phyloP scores from a whole-genome alignment of 768 basidiomycete species.

The Russula ochroleuca region DNA sequence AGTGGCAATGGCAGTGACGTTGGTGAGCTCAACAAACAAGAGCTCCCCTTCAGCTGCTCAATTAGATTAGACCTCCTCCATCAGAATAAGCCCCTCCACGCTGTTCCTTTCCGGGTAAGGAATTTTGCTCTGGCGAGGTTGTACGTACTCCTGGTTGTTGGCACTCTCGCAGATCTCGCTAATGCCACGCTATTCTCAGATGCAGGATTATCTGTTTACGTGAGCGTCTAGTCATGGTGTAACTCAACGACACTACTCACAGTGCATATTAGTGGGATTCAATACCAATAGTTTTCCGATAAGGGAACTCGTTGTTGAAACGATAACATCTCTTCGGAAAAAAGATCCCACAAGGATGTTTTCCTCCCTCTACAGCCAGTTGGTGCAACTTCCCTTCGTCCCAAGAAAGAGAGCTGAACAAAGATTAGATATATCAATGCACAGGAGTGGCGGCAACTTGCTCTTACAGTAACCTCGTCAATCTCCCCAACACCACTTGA shows the following conservation, averaged over 20 bases:
- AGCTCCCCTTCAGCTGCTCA: not conserved
- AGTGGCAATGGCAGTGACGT: conserved; percentile 2
- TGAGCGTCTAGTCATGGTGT: not conserved
- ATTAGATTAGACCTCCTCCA: conserved; percentile 1
- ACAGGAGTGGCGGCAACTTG: not conserved
- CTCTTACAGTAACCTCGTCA: not conserved
- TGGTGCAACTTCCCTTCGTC: not conserved
- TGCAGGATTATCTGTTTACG: conserved; percentile 17
- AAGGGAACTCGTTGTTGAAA: not conserved
- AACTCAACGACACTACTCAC: not conserved
- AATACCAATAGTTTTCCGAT: not conserved
- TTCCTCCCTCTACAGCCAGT: conserved; percentile 6
- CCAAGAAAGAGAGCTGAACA: not conserved
- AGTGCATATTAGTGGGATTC: conserved; percentile 10
- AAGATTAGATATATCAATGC: conserved; percentile 18
- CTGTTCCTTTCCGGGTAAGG: not conserved
- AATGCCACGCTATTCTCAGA: not conserved
- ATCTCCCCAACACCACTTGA: conserved; percentile 17
- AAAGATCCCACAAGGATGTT: conserved; percentile 9
- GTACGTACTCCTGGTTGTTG: conserved; percentile 1
- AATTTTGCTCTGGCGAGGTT: conserved; percentile 15
- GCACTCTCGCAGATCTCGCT: not conserved
- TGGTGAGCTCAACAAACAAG: not conserved
- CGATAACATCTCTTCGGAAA: conserved; percentile 13
- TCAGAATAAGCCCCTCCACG: conserved; percentile 8